Conservation (phyloP, 2,329 filamentous ascomycete species). For the Ploettnerulaceae sp. region DNA sequence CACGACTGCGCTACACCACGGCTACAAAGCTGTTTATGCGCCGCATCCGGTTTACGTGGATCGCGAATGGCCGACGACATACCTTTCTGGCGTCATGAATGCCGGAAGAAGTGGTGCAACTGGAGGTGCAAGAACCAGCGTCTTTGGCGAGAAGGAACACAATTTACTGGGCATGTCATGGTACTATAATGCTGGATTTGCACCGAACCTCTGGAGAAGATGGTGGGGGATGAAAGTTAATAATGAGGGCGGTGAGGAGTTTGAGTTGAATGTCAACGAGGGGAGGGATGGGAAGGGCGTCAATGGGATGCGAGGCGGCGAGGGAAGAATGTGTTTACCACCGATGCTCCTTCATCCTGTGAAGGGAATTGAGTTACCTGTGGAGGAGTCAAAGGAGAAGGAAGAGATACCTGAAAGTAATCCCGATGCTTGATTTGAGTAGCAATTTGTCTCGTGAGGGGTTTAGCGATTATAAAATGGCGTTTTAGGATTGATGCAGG, state of each 20-base stretch:
- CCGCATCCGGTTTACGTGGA: slow-evolving; percentile 88
- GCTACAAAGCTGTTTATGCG: slow-evolving; percentile 85
- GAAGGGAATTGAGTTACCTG: slow-evolving; percentile 61
- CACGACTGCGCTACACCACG: slow-evolving; percentile 82
- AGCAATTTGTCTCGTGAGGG: slow-evolving; percentile 1
- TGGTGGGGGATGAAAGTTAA: slow-evolving; percentile 83
- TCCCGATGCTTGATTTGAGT: slow-evolving; percentile 30
- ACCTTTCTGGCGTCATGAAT: slow-evolving; percentile 76
- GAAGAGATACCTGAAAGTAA: slow-evolving; percentile 30
- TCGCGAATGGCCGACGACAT: slow-evolving; percentile 75
- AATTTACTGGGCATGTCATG: slow-evolving; percentile 83
- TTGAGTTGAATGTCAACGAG: slow-evolving; percentile 57
- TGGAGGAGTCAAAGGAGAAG: slow-evolving; percentile 24
- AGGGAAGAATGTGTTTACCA: slow-evolving; percentile 86
- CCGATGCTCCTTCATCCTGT: slow-evolving; percentile 87
- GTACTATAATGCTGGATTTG: slow-evolving; percentile 87
- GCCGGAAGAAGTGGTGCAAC: slow-evolving; percentile 68
- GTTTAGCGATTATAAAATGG: slow-evolving; percentile 5
- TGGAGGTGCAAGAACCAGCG: slow-evolving; percentile 65
- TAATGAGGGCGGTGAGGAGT: slow-evolving; percentile 72
- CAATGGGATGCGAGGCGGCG: slow-evolving; percentile 55
- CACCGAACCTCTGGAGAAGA: slow-evolving; percentile 72
- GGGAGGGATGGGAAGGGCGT: slow-evolving; percentile 35
- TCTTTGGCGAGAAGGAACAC: slow-evolving; percentile 82
- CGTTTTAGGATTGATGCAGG: too few species aligned